These are phyloP conservation scores for Ceratonia siliqua DNA, from an alignment of 306 rosid species.

Conservation along the genomic window DNA sequence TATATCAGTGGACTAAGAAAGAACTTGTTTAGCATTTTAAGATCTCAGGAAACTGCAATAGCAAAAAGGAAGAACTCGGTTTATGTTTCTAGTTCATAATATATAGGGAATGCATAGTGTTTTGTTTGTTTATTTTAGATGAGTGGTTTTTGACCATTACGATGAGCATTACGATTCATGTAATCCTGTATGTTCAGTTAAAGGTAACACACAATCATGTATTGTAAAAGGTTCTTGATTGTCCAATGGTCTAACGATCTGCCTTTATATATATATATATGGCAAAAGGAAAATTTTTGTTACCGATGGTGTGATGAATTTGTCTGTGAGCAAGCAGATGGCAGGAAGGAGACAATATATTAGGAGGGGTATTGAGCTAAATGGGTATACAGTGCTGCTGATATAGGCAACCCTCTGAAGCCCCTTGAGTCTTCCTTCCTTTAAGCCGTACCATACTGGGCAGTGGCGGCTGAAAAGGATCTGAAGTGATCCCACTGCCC, in stretches of 20 bases:
- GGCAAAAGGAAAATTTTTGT: background rate
- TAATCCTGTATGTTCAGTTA: background rate
- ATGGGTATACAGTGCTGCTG: constrained; percentile 89
- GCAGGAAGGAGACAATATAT: constrained; percentile 86
- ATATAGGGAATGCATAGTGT: background rate
- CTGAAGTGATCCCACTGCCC: constrained; percentile 98
- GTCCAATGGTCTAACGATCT: background rate
- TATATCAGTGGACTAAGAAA: constrained; percentile 24
- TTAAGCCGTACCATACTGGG: constrained; percentile 73
- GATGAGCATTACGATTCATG: background rate
- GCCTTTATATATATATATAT: background rate
- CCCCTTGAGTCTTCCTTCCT: constrained; percentile 82
- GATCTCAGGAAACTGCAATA: background rate
- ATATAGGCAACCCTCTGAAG: constrained; percentile 86
- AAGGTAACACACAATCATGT: background rate
- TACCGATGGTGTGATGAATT: constrained; percentile 97
- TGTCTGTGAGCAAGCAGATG: constrained; percentile 92
- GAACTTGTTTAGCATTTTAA: background rate
- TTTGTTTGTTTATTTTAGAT: background rate
- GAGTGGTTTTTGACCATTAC: background rate
- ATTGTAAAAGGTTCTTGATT: background rate
- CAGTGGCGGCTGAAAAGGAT: constrained; percentile 93
- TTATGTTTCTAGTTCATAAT: background rate
- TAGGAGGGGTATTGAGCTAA: constrained; percentile 87
- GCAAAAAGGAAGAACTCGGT: constrained; percentile 13